phyloP scores from a whole-genome alignment of 768 basidiomycete genomes.

The Termitomyces sp. region DNA sequence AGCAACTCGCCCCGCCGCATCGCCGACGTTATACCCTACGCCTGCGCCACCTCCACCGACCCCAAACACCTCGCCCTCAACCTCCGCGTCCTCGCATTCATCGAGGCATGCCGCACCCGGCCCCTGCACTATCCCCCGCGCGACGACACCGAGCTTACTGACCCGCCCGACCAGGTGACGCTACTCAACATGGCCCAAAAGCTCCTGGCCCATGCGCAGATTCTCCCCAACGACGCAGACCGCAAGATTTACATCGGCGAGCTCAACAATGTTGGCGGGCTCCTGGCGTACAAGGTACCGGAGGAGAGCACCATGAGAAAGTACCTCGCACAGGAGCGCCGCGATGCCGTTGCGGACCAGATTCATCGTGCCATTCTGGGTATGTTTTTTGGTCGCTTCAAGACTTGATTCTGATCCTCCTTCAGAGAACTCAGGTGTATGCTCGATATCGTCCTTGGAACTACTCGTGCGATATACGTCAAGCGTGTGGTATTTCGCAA shows the following conservation, averaged over 20 bases:
- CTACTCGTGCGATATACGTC: conserved; percentile 64
- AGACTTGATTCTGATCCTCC: background rate
- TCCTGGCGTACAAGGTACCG: conserved; percentile 83
- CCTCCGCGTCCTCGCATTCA: conserved; percentile 83
- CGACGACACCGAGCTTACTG: conserved; percentile 7
- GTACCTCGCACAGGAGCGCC: conserved; percentile 74
- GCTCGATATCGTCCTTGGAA: conserved; percentile 61
- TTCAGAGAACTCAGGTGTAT: conserved; percentile 50
- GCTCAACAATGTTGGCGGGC: conserved; percentile 67
- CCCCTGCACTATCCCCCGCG: conserved; percentile 50
- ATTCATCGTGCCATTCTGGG: conserved; percentile 85
- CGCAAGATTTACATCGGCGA: conserved; percentile 65
- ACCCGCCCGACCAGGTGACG: conserved; percentile 30
- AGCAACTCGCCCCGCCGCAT: conserved; percentile 15
- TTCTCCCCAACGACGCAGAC: conserved; percentile 54
- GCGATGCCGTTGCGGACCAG: conserved; percentile 84
- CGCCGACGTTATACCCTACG: conserved; percentile 43
- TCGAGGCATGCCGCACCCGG: conserved; percentile 77
- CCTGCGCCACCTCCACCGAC: conserved; percentile 61
- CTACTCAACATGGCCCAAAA: conserved; percentile 63
- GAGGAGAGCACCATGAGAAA: conserved; percentile 72
- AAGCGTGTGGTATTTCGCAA: conserved; percentile 56
- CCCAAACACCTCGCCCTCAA: conserved; percentile 81
- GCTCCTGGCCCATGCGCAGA: conserved; percentile 60
- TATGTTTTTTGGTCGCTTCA: conserved; percentile 36